Evolutionary conservation across 345 rosid species (phyloP).

Genomic region (Gossypium rotundifolium): DNA sequence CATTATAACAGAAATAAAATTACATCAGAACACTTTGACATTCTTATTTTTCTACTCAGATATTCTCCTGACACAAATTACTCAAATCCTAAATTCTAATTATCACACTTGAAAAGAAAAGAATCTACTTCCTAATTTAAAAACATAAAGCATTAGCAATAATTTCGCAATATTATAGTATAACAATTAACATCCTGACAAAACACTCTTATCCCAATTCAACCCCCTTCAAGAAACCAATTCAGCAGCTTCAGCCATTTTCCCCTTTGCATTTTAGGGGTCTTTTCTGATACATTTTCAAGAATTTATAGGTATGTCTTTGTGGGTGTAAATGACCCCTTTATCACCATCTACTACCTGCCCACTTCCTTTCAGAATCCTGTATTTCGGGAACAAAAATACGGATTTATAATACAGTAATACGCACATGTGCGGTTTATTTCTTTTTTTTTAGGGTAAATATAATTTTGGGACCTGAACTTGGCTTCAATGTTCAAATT

Average conservation of each 20-base stretch:
- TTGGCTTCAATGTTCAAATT: too few species aligned
- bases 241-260: background rate
- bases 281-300: background rate
- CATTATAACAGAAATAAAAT: too few species aligned
- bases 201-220: background rate
- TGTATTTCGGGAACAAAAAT: slow-evolving; percentile 24
- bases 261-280: background rate
- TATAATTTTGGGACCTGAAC: too few species aligned
- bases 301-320: slow-evolving; percentile 40
- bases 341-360: slow-evolving; percentile 94
- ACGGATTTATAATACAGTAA: background rate
- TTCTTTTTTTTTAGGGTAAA: background rate
- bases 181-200: background rate
- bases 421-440: background rate
- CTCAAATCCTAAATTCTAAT: background rate
- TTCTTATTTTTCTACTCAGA: too few species aligned
- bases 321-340: slow-evolving; percentile 64
- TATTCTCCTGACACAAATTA: too few species aligned
- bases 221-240: background rate
- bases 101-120: background rate
- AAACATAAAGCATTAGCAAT: background rate
- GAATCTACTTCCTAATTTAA: background rate
- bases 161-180: background rate
- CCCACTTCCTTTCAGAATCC: slow-evolving; percentile 90
- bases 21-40: background rate